Conservation (phyloP, 163 green algal genomes). For the Scenedesmus sp. region DNA sequence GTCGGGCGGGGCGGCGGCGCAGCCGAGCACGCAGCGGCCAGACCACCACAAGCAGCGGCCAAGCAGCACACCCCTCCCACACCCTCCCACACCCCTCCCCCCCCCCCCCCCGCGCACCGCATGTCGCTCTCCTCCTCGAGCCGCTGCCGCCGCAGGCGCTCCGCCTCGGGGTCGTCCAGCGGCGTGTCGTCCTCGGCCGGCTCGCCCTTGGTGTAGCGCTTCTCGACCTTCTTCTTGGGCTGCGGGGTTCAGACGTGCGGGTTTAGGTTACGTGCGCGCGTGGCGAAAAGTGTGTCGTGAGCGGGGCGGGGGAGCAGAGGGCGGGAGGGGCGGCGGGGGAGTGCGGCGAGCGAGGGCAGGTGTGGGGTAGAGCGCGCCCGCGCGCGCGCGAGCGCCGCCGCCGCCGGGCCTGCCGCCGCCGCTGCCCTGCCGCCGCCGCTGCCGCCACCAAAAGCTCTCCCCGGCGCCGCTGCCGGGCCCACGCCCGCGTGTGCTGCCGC, state of each 20-base stretch:
- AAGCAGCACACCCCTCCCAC: neutral
- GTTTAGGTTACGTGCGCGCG: too few relatives aligned
- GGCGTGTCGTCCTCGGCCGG: constrained; percentile 60
- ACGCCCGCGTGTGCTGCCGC: too few relatives aligned
- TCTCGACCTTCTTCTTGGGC: constrained; percentile 77
- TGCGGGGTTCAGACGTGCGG: too few relatives aligned
- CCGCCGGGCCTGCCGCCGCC: too few relatives aligned
- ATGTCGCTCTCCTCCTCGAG: constrained; percentile 43
- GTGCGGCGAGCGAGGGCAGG: too few relatives aligned
- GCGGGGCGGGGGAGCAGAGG: too few relatives aligned
- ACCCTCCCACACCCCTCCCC: neutral
- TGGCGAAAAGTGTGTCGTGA: too few relatives aligned
- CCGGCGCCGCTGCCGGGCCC: too few relatives aligned
- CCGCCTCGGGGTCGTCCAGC: constrained; percentile 81
- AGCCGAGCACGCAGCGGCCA: neutral
- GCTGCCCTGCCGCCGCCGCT: neutral
- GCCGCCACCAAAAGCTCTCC: too few relatives aligned
- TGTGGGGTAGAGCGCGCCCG: too few relatives aligned
- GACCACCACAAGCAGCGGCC: neutral
- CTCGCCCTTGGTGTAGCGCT: constrained; percentile 69
- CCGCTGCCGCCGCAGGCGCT: constrained; percentile 81
- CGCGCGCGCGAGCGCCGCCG: neutral
- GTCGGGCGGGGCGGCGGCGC: neutral
- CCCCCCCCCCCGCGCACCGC: neutral
- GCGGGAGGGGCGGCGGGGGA: too few relatives aligned